Conservation (phyloP, 345 rosid species). For the Luvunga scandens region DNA sequence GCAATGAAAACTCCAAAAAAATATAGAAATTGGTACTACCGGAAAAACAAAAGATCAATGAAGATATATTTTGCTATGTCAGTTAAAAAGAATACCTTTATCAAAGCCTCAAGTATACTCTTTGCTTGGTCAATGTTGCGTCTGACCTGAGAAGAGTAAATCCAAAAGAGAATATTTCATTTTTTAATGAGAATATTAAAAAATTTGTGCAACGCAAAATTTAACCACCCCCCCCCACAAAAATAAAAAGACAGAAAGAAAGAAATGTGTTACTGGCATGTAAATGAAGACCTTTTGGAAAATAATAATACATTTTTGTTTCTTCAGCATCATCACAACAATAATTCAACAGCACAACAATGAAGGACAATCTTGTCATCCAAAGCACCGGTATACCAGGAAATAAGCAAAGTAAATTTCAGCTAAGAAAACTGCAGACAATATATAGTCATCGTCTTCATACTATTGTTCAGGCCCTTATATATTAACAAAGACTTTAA, state of each 20-base stretch:
- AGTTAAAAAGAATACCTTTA: constrained; percentile 57
- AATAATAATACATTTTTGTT: background rate
- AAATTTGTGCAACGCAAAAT: background rate
- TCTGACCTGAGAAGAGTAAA: constrained; percentile 63
- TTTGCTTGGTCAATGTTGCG: constrained; percentile 98
- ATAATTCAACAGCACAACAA: background rate
- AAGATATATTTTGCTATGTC: constrained; percentile 7
- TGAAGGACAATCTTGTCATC: background rate
- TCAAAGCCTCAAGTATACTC: constrained; percentile 78
- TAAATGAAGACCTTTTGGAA: background rate
- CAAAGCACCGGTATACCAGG: background rate
- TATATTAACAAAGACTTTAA: too few relatives aligned
- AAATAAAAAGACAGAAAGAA: background rate
- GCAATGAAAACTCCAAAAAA: constrained; percentile 18
- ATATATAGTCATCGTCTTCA: background rate
- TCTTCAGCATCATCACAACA: background rate
- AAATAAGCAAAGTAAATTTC: background rate
- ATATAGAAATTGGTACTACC: background rate
- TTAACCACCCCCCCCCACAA: too few relatives aligned
- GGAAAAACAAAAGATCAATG: background rate
- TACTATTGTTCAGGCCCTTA: too few relatives aligned
- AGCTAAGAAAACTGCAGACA: background rate
- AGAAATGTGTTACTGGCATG: too few relatives aligned
- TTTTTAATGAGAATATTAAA: background rate
- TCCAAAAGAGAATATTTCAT: constrained; percentile 7